Percentiles rank a stretch among this genome's conserved stretches.
These are phyloP conservation scores for Aspergillus bombycis DNA, from an alignment of 2,329 filamentous ascomycete species.

Conservation along the genomic window DNA sequence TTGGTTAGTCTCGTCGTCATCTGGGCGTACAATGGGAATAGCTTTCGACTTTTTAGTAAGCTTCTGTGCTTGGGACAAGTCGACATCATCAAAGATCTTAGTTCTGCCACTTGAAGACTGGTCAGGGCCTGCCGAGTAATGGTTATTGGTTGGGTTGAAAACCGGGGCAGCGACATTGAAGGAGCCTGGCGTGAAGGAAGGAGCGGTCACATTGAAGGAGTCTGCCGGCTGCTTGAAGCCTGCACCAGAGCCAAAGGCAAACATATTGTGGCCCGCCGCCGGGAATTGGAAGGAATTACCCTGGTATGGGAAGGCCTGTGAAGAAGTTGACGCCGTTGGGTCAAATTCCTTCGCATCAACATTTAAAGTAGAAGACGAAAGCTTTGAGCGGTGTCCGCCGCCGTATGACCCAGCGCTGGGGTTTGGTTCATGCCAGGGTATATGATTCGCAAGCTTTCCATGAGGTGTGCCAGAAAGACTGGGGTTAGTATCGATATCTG, in stretches of 20 bases:
- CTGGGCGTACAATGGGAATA: constrained; percentile 74
- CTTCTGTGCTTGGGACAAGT: constrained; percentile 64
- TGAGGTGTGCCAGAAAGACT: constrained; percentile 70
- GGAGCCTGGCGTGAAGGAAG: constrained; percentile 70
- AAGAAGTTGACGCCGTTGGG: constrained; percentile 55
- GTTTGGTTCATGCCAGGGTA: constrained; percentile 39
- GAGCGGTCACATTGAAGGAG: constrained; percentile 70
- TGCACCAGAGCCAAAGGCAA: constrained; percentile 34
- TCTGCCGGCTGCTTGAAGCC: constrained; percentile 38
- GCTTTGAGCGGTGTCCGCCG: constrained; percentile 67
- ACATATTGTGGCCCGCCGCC: constrained; percentile 28
- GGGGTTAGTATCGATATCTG: constrained; percentile 73
- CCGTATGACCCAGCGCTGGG: constrained; percentile 36
- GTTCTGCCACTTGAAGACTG: constrained; percentile 26
- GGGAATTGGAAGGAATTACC: constrained; percentile 48
- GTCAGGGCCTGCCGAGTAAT: constrained; percentile 29
- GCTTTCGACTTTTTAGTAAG: constrained; percentile 76
- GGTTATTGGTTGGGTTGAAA: constrained; percentile 65
- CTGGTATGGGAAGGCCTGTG: constrained; percentile 49
- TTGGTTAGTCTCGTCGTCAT: constrained; percentile 51
- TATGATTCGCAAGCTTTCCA: constrained; percentile 31
- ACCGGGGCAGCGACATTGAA: constrained; percentile 77
- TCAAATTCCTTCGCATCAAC: constrained; percentile 88
- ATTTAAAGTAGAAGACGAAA: constrained; percentile 78
- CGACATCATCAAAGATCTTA: constrained; percentile 71